phyloP scores from a whole-genome alignment of 2,329 filamentous ascomycete species.

The Aspergillus sojae region DNA sequence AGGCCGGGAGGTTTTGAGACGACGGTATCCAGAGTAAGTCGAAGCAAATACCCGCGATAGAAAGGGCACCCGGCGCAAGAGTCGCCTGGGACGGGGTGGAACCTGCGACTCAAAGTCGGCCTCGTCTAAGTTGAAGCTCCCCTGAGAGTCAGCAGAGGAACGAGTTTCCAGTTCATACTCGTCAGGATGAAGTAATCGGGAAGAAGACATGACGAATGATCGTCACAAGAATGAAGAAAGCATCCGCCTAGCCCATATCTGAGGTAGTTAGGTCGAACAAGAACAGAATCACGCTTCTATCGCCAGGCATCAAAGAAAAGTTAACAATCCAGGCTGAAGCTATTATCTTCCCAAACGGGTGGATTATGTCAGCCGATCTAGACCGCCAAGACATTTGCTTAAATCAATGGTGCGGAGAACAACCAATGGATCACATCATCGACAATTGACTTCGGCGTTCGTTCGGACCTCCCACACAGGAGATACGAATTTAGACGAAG shows the following conservation, averaged over 20 bases:
- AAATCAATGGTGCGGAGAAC: neutral
- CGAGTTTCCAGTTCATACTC: slow-evolving; percentile 45
- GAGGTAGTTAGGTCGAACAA: slow-evolving; percentile 8
- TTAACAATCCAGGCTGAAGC: neutral
- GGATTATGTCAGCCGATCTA: slow-evolving; percentile 8
- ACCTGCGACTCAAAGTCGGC: slow-evolving; percentile 45
- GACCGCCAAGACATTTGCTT: slow-evolving; percentile 3
- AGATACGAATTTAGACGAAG: neutral
- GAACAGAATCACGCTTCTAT: neutral
- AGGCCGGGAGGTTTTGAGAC: slow-evolving; percentile 30
- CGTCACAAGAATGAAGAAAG: slow-evolving; percentile 15
- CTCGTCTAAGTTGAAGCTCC: slow-evolving; percentile 46
- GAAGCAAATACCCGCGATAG: slow-evolving; percentile 32
- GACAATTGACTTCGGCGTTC: neutral
- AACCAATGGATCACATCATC: neutral
- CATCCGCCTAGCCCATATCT: slow-evolving; percentile 21
- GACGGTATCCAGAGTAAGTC: slow-evolving; percentile 34
- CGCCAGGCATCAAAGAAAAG: neutral
- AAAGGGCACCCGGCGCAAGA: slow-evolving; percentile 25
- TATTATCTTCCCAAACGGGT: neutral
- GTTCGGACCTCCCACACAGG: neutral
- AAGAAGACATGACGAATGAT: slow-evolving; percentile 37
- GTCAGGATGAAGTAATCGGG: slow-evolving; percentile 43
- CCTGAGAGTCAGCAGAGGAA: slow-evolving; percentile 43
- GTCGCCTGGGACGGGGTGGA: slow-evolving; percentile 29